Evolutionary conservation across 495 filamentous ascomycete genomes (phyloP).

Genomic region (Schizothecium vesticola): DNA sequence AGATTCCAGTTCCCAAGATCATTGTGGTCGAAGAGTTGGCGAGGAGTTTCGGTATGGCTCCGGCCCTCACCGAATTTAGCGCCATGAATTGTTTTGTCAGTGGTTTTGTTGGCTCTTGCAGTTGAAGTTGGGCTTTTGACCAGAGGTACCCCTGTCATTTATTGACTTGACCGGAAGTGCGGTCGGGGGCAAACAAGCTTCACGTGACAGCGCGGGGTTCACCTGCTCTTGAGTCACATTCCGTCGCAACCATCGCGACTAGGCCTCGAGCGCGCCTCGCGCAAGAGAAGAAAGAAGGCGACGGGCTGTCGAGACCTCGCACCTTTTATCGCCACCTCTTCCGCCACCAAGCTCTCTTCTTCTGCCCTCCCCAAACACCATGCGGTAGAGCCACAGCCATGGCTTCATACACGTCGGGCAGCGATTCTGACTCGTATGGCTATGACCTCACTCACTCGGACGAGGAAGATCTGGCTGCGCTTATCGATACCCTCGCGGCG

Average conservation of each 20-base stretch:
- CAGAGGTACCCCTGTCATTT: too few species aligned
- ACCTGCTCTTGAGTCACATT: not conserved
- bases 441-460: constrained; percentile 67
- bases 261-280: not conserved
- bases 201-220: not conserved
- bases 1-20: too few species aligned
- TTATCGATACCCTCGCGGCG: constrained; percentile 19
- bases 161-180: too few species aligned
- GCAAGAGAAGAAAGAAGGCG: not conserved
- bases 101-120: too few species aligned
- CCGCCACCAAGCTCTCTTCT: not conserved
- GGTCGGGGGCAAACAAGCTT: not conserved
- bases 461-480: constrained; percentile 27
- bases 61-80: too few species aligned
- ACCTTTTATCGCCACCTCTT: not conserved
- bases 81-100: too few species aligned
- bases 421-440: constrained; percentile 57
- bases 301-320: not conserved
- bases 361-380: not conserved
- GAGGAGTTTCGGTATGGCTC: too few species aligned
- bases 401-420: constrained; percentile 16
- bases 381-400: constrained; percentile 3
- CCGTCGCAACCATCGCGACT: not conserved
- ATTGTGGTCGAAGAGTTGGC: too few species aligned
- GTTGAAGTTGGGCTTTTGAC: too few species aligned